Evolutionary conservation across 78 protist genomes (phyloP).

Genomic region (Paratrimastix pyriformis): DNA sequence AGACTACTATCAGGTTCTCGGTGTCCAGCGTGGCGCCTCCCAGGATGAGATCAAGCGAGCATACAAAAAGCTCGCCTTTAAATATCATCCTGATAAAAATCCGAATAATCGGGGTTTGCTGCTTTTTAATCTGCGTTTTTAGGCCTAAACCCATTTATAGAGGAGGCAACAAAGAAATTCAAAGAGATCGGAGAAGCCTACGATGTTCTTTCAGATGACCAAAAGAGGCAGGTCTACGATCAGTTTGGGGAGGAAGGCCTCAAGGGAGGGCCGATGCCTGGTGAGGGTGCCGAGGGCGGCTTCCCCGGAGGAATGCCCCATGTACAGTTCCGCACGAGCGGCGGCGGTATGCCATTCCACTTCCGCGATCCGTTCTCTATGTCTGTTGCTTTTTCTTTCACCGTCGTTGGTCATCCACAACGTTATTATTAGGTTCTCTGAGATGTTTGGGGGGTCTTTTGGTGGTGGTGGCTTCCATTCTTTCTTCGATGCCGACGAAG

Average conservation of each 20-base stretch:
- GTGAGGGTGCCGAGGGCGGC: constrained; percentile 32
- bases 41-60: too few species aligned
- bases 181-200: constrained; percentile 76
- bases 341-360: not conserved
- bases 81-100: too few species aligned
- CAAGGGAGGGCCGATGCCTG: constrained; percentile 50
- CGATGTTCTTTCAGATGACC: constrained; percentile 70
- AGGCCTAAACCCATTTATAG: too few species aligned
- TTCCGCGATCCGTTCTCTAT: not conserved
- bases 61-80: too few species aligned
- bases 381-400: too few species aligned
- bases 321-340: not conserved
- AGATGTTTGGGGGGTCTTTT: not conserved
- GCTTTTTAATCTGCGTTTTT: too few species aligned
- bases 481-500: not conserved
- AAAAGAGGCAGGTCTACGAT: constrained; percentile 81
- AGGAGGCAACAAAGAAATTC: constrained; percentile 43
- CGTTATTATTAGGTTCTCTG: too few species aligned
- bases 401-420: too few species aligned
- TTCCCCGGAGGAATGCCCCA: not conserved
- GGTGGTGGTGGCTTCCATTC: not conserved
- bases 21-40: too few species aligned
- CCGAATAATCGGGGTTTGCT: too few species aligned
- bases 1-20: too few species aligned
- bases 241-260: constrained; percentile 79